Conservation (phyloP, 495 filamentous ascomycete genomes). For the Lasiosphaeris hirsuta region DNA sequence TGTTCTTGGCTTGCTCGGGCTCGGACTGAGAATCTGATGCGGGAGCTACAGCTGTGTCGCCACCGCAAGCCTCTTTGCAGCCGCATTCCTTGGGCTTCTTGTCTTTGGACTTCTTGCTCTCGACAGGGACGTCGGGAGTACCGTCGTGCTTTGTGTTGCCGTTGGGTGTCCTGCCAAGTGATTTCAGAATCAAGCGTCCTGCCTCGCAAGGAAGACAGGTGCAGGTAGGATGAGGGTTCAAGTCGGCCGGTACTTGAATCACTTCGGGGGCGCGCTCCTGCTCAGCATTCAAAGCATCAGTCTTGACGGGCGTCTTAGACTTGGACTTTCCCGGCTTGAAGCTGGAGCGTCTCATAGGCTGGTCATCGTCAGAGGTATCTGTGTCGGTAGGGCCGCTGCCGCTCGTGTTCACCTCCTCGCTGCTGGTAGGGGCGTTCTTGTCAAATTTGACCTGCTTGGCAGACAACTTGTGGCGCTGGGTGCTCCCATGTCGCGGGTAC, state of each 20-base stretch:
- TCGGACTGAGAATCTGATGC: too few species aligned
- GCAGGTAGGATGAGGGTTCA: too few species aligned
- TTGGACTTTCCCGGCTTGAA: background rate
- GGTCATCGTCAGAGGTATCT: background rate
- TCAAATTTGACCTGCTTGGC: background rate
- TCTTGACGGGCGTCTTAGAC: background rate
- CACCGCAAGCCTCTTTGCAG: background rate
- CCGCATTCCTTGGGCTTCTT: slow-evolving; percentile 2
- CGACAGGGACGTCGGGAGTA: background rate
- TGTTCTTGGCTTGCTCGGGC: background rate
- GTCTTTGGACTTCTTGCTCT: slow-evolving; percentile 6
- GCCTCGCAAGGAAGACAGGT: too few species aligned
- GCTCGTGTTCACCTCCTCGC: too few species aligned
- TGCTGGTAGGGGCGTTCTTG: too few species aligned
- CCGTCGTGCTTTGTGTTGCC: background rate
- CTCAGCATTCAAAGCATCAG: background rate
- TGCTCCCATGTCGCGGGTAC: slow-evolving; percentile 26
- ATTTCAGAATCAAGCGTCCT: too few species aligned
- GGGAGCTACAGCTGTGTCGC: background rate
- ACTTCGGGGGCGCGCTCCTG: too few species aligned
- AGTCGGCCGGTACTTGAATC: too few species aligned
- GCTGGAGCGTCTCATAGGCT: too few species aligned
- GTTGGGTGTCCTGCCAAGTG: too few species aligned
- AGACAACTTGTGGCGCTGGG: background rate
- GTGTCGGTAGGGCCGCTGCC: background rate